Conservation (phyloP, 129 eudicot genomes). For the Artemisia annua region DNA sequence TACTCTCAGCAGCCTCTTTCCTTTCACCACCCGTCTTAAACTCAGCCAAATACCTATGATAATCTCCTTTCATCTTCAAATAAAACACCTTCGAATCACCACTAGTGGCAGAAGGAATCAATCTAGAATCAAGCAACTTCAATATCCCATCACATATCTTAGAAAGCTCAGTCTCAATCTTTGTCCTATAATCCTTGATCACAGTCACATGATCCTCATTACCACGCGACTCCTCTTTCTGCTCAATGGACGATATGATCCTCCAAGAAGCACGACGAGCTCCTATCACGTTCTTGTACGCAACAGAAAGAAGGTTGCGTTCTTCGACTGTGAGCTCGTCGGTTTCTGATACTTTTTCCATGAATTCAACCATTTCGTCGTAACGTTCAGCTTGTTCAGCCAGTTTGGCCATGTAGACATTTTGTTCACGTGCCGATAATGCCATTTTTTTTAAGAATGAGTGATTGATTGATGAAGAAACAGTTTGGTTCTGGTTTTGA, state of each 20-base stretch:
- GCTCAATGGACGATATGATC: conserved; percentile 63
- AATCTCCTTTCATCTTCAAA: conserved; percentile 71
- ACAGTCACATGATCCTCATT: conserved; percentile 55
- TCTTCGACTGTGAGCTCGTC: conserved; percentile 60
- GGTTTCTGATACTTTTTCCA: conserved; percentile 57
- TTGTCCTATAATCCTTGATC: conserved; percentile 53
- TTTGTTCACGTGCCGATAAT: conserved; percentile 40
- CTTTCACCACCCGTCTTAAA: conserved; percentile 61
- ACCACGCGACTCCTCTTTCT: conserved; percentile 65
- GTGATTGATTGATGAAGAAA: conserved; percentile 8
- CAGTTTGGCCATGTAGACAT: conserved; percentile 53
- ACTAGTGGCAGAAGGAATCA: conserved; percentile 45
- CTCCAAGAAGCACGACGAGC: conserved; percentile 72
- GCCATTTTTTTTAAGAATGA: conserved; percentile 28
- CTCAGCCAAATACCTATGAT: conserved; percentile 59
- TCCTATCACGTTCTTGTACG: conserved; percentile 64
- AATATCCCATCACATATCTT: conserved; percentile 55
- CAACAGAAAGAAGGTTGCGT: conserved; percentile 56
- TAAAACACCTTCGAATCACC: conserved; percentile 70
- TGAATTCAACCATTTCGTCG: conserved; percentile 66
- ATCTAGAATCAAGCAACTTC: conserved; percentile 49
- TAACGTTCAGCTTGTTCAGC: conserved; percentile 65
- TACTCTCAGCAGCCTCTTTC: conserved; percentile 70
- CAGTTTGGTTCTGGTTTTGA: conserved; percentile 16
- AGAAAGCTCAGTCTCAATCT: conserved; percentile 61